These are phyloP conservation scores for Mucor racemosus DNA, from an alignment of 371 early-diverging fungal species.

Conservation along the genomic window DNA sequence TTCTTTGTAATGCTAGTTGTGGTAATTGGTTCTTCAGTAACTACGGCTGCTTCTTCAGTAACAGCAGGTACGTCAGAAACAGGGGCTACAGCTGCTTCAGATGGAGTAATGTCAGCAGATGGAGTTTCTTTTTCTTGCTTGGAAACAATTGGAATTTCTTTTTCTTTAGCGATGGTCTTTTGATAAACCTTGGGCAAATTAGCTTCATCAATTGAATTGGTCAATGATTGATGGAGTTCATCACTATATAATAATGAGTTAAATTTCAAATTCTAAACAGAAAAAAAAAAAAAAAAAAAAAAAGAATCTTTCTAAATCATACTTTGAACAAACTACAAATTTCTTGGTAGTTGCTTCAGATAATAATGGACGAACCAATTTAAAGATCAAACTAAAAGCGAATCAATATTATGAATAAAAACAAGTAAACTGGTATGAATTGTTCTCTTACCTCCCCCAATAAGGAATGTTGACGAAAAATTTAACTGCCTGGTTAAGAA, in stretches of 20 bases:
- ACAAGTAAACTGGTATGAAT: no score
- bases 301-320: slow-evolving; percentile 14
- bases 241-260: slow-evolving; percentile 13
- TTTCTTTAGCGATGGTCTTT: not conserved
- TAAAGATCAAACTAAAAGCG: slow-evolving; percentile 51
- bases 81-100: slow-evolving; percentile 3
- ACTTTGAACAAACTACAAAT: slow-evolving; percentile 60
- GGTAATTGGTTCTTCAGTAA: slow-evolving; percentile 6
- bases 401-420: no score
- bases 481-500: slow-evolving; percentile 44
- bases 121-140: not conserved
- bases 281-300: no score
- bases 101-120: slow-evolving; percentile 6
- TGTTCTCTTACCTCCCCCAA: slow-evolving; percentile 43
- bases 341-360: slow-evolving; percentile 64
- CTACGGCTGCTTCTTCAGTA: not conserved
- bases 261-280: not conserved
- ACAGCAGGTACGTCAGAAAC: slow-evolving; percentile 1
- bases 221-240: slow-evolving; percentile 21
- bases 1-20: not conserved
- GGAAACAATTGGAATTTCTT: not conserved
- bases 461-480: slow-evolving; percentile 65
- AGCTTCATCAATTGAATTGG: slow-evolving; percentile 15
- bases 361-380: slow-evolving; percentile 55
- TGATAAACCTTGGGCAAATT: slow-evolving; percentile 21